Evolutionary conservation across 2,329 filamentous ascomycete genomes (phyloP).

Genomic region (Plenodomus lindquistii): DNA sequence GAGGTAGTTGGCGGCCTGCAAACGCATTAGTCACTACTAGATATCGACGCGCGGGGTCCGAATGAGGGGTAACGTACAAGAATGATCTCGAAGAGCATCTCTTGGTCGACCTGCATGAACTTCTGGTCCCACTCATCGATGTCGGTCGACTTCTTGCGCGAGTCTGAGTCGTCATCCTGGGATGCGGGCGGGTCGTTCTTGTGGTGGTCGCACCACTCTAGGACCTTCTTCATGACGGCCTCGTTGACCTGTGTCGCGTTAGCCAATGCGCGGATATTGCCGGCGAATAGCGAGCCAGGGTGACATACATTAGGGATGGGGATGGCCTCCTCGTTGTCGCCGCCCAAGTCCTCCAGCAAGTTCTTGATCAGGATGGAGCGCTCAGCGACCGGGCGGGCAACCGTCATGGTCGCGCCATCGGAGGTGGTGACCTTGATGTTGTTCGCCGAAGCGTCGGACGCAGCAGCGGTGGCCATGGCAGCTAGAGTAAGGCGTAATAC

Average conservation of each 20-base stretch:
- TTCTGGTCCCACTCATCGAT: constrained; percentile 99
- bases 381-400: constrained; percentile 78
- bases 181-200: constrained; percentile 81
- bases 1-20: constrained; percentile 92
- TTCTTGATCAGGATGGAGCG: constrained; percentile 97
- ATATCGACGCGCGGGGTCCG: background rate
- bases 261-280: constrained; percentile 17
- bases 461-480: constrained; percentile 29
- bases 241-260: constrained; percentile 71
- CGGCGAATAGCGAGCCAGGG: background rate
- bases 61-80: constrained; percentile 62
- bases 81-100: constrained; percentile 99
- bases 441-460: constrained; percentile 10
- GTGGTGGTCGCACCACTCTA: constrained; percentile 98
- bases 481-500: constrained; percentile 2
- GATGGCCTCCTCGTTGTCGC: constrained; percentile 66
- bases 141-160: constrained; percentile 96
- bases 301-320: constrained; percentile 75
- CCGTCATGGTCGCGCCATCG: constrained; percentile 51
- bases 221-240: constrained; percentile 89
- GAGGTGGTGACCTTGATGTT: constrained; percentile 51
- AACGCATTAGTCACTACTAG: constrained; percentile 15
- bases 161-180: constrained; percentile 88
- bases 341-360: constrained; percentile 91
- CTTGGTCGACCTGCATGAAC: constrained; percentile 99